A percentile compares a stretch with the other conserved stretches of the same genome.
phyloP scores from a whole-genome alignment of 176 grass and related monocot species.

The Phoenix roebelenii region DNA sequence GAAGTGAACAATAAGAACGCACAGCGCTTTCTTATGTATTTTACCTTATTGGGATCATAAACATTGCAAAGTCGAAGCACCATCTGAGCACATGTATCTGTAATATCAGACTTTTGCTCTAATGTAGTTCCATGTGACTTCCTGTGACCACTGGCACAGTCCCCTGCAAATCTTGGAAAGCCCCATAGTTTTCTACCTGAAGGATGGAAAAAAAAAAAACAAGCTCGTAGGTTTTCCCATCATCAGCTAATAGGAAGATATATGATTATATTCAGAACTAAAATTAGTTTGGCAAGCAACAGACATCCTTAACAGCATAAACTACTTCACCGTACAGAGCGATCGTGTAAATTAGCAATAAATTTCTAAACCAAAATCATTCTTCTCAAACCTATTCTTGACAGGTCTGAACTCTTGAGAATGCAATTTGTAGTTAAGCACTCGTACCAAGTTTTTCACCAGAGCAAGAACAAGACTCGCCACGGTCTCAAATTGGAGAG shows the following conservation, averaged over 20 bases:
- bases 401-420: too few species aligned
- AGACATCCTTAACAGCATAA: too few species aligned
- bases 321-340: too few species aligned
- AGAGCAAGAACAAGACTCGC: too few species aligned
- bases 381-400: too few species aligned
- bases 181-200: constrained; percentile 91
- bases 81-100: constrained; percentile 74
- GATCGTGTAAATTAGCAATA: too few species aligned
- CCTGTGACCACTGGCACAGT: constrained; percentile 89
- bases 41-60: constrained; percentile 84
- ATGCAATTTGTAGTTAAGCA: too few species aligned
- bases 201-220: constrained; percentile 4
- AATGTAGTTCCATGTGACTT: constrained; percentile 29
- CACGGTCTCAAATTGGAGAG: too few species aligned
- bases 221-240: constrained; percentile 13
- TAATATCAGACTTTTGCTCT: constrained; percentile 79
- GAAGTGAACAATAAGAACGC: background rate
- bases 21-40: constrained; percentile 4
- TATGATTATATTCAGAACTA: constrained; percentile 1
- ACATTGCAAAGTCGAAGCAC: constrained; percentile 53
- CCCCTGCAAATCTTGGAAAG: constrained; percentile 79
- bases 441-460: too few species aligned
- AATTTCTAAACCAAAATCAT: too few species aligned
- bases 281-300: background rate
- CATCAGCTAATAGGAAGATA: constrained; percentile 6